A percentile compares a stretch with the other conserved stretches of the same genome.
These are phyloP conservation scores for Mycocentrospora acerina DNA, from an alignment of 2,329 filamentous ascomycete genomes.

Conservation along the genomic window DNA sequence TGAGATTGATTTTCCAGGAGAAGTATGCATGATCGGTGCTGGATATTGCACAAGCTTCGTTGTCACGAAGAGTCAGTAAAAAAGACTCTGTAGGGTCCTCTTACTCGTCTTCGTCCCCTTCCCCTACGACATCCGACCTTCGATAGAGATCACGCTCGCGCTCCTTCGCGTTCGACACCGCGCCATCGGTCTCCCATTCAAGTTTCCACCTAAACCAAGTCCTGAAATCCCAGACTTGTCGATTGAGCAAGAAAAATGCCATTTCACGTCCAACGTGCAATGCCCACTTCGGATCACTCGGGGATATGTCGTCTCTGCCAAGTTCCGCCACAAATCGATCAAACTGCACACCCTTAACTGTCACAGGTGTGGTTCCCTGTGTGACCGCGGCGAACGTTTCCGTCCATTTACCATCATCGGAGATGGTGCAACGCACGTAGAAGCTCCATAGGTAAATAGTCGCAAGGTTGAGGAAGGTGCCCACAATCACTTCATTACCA, in stretches of 20 bases:
- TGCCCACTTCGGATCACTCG: constrained; percentile 10
- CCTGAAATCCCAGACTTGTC: constrained; percentile 13
- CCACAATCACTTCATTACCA: constrained; percentile 12
- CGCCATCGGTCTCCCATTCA: constrained; percentile 13
- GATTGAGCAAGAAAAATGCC: constrained; percentile 6
- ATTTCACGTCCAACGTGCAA: constrained; percentile 9
- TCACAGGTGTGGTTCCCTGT: constrained; percentile 8
- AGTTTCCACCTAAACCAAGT: constrained; percentile 8
- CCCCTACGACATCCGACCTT: not conserved
- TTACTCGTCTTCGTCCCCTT: not conserved
- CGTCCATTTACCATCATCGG: constrained; percentile 8
- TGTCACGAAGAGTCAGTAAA: constrained; percentile 9
- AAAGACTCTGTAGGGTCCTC: not conserved
- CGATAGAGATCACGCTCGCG: constrained; percentile 3
- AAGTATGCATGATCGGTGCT: constrained; percentile 23
- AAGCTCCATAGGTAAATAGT: constrained; percentile 12
- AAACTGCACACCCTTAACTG: constrained; percentile 8
- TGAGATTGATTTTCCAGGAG: constrained; percentile 23
- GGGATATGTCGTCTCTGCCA: constrained; percentile 1
- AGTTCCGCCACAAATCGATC: constrained; percentile 7
- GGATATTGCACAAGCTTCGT: constrained; percentile 36
- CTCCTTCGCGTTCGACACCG: constrained; percentile 10
- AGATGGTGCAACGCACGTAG: constrained; percentile 14
- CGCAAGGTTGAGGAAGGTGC: constrained; percentile 15
- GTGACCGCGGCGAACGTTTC: constrained; percentile 12